Evolutionary conservation across 2,329 filamentous ascomycete species (phyloP).

Genomic region (Sclerotinia glacialis): DNA sequence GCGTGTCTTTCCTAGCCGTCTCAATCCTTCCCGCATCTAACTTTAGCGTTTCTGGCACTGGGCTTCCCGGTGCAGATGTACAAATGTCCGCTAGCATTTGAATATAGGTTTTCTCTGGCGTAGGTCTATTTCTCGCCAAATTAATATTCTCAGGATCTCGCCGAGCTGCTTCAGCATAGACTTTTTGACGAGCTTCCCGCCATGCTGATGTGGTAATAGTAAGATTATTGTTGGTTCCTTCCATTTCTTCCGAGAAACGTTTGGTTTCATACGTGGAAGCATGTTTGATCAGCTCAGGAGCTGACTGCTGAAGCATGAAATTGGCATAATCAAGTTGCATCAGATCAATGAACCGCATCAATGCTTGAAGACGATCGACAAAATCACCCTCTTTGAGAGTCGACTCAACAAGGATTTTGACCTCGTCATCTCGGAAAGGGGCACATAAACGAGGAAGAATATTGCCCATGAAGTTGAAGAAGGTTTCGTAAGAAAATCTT

Average conservation of each 20-base stretch:
- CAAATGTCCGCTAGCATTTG: slow-evolving; percentile 74
- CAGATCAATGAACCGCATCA: slow-evolving; percentile 72
- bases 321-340: slow-evolving; percentile 82
- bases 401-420: slow-evolving; percentile 64
- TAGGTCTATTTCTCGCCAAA: slow-evolving; percentile 60
- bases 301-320: slow-evolving; percentile 70
- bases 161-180: slow-evolving; percentile 62
- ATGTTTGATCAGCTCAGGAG: slow-evolving; percentile 68
- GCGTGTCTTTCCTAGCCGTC: slow-evolving; percentile 53
- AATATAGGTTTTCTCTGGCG: slow-evolving; percentile 68
- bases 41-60: slow-evolving; percentile 70
- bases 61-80: slow-evolving; percentile 58
- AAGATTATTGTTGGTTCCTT: slow-evolving; percentile 52
- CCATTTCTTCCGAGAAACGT: slow-evolving; percentile 66
- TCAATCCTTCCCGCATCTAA: slow-evolving; percentile 65
- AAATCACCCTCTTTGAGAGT: slow-evolving; percentile 60
- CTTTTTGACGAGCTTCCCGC: slow-evolving; percentile 60
- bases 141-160: slow-evolving; percentile 68
- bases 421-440: slow-evolving; percentile 74
- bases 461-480: slow-evolving; percentile 72
- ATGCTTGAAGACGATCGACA: slow-evolving; percentile 71
- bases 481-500: slow-evolving; percentile 76
- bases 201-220: slow-evolving; percentile 63
- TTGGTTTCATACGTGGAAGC: slow-evolving; percentile 72
- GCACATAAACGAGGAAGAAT: slow-evolving; percentile 78